Percentiles rank a stretch among this genome's conserved stretches.
These are phyloP conservation scores for Fusarium albidum DNA, from an alignment of 2,329 filamentous ascomycete genomes.

Conservation along the genomic window DNA sequence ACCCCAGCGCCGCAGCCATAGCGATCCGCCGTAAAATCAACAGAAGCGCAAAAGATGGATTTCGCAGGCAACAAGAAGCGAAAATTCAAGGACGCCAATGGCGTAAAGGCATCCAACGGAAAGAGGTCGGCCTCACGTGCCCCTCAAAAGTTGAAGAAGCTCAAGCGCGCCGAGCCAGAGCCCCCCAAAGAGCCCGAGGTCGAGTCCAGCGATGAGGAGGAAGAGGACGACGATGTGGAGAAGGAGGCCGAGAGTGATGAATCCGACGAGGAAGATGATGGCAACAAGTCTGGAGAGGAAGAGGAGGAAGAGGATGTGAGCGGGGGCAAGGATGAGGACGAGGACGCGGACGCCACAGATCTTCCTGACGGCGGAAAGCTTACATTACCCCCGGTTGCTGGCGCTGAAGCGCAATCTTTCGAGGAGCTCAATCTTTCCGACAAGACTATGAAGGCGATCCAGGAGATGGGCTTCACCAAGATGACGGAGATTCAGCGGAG, in stretches of 20 bases:
- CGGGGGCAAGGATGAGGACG: conserved; percentile 35
- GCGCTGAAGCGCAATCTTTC: conserved; percentile 74
- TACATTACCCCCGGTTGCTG: conserved; percentile 61
- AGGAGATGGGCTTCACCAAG: conserved; percentile 90
- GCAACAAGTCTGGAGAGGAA: conserved; percentile 39
- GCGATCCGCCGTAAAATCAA: conserved; percentile 16
- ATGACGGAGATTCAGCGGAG: conserved; percentile 96
- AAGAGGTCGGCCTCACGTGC: conserved; percentile 37
- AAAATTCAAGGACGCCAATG: conserved; percentile 49
- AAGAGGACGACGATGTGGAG: conserved; percentile 40
- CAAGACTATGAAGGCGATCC: conserved; percentile 86
- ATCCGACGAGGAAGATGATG: conserved; percentile 43
- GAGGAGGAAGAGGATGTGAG: conserved; percentile 39
- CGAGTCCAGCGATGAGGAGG: conserved; percentile 39
- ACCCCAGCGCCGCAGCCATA: conserved; percentile 18
- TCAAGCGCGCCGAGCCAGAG: conserved; percentile 46
- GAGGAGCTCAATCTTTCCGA: conserved; percentile 85
- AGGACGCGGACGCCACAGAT: conserved; percentile 43
- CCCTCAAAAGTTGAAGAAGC: conserved; percentile 53
- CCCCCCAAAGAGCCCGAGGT: conserved; percentile 38
- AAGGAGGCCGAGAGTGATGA: conserved; percentile 38
- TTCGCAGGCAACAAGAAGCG: conserved; percentile 54
- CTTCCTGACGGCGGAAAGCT: conserved; percentile 49
- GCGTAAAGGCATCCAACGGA: conserved; percentile 37
- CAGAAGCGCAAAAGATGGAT: conserved; percentile 43